phyloP scores from a whole-genome alignment of 1,284 basidiomycete genomes.

The Rhodofomes roseus region DNA sequence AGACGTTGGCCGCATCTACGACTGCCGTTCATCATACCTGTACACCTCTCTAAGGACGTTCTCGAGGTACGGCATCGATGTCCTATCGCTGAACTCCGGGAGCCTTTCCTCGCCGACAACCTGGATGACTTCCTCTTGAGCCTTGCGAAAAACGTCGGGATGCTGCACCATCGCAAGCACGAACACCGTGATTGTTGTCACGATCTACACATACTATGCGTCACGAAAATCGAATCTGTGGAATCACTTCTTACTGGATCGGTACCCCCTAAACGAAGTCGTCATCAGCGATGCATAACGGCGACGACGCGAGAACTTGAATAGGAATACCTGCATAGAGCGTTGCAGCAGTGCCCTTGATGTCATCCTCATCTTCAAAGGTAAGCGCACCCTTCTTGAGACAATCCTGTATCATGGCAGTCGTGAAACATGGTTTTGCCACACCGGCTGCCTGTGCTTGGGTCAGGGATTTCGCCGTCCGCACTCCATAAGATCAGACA shows the following conservation, averaged over 20 bases:
- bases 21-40: too few relatives aligned
- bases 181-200: conserved; percentile 22
- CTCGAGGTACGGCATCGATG: conserved; percentile 37
- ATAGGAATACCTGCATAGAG: conserved; percentile 13
- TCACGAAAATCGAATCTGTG: background rate
- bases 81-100: conserved; percentile 44
- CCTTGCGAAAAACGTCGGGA: conserved; percentile 45
- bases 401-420: conserved; percentile 17
- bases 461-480: background rate
- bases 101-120: conserved; percentile 43
- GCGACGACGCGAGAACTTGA: background rate
- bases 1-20: too few relatives aligned
- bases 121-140: conserved; percentile 27
- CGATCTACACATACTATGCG: background rate
- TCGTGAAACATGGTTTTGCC: conserved; percentile 21
- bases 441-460: conserved; percentile 18
- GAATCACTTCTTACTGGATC: background rate
- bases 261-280: background rate
- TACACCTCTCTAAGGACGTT: conserved; percentile 29
- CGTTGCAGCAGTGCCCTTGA: conserved; percentile 11
- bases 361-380: conserved; percentile 12
- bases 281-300: background rate
- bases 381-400: conserved; percentile 6
- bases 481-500: conserved; percentile 11
- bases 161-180: conserved; percentile 47